Evolutionary conservation across 208 protist species (phyloP).

Genomic region (Trypanosoma lewisi): DNA sequence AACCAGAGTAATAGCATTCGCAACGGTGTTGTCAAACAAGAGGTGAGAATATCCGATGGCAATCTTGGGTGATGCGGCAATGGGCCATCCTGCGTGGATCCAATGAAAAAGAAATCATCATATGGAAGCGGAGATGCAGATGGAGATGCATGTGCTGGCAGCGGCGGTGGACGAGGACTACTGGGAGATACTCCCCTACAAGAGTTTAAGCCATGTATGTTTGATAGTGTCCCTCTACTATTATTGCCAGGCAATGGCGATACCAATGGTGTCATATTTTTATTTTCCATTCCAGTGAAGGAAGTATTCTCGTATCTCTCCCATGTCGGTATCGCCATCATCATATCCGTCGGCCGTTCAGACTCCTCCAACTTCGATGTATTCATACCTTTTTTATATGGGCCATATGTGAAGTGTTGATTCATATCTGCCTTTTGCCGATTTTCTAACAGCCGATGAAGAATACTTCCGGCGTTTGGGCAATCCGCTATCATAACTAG

Average conservation of each 20-base stretch:
- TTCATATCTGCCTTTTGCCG: constrained; percentile 55
- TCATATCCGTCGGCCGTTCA: constrained; percentile 2
- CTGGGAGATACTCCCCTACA: too few relatives aligned
- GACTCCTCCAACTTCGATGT: constrained; percentile 27
- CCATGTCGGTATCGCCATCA: background rate
- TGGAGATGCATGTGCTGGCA: background rate
- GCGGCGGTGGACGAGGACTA: too few relatives aligned
- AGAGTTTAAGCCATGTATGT: constrained; percentile 5
- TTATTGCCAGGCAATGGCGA: too few relatives aligned
- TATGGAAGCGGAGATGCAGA: constrained; percentile 9
- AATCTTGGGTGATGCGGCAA: constrained; percentile 56
- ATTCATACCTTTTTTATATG: constrained; percentile 7
- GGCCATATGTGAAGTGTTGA: constrained; percentile 29
- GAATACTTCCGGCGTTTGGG: constrained; percentile 58
- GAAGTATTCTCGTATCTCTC: background rate
- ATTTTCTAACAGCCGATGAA: constrained; percentile 59
- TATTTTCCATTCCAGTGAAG: background rate
- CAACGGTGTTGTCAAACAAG: constrained; percentile 98
- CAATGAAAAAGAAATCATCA: constrained; percentile 86
- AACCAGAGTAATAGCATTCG: constrained; percentile 95
- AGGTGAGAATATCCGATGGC: constrained; percentile 96
- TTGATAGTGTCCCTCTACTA: background rate
- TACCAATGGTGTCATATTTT: background rate
- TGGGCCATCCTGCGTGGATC: constrained; percentile 40
- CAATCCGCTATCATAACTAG: constrained; percentile 87